Base-by-base conservation (phyloP, 441 rosid genomes). In the Erodium texanum region DNA sequence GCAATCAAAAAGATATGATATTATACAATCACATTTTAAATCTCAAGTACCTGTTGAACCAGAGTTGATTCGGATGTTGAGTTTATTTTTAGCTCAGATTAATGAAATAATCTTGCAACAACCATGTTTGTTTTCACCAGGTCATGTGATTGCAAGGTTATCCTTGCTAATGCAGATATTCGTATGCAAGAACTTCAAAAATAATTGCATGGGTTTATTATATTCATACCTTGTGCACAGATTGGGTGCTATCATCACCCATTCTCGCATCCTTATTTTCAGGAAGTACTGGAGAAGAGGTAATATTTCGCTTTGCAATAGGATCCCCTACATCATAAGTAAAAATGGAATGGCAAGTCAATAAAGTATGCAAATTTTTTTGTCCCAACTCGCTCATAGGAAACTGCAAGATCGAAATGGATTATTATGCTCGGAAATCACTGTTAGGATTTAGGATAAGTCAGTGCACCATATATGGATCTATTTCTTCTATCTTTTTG, bases 251-350 rank as follows among this genome's bases (percentile, higher is more conserved):
- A 71, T 82, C 68, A 71, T 78, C 64, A 20, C 72, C 76, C 24
- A 65, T 66, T 54, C 76, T 73, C 24, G 73, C 59, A 75, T 73
- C 82, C 68, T 74, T 81, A 74, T 64, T 79, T 59, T 80, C 81
- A 76, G 75, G 68, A 78, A 19, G 74, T 76, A 16, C 71, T 64
- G 76, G 71, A 18, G 84, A 83, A 68, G 89, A 81, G 69, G 73
- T 73, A 62, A 69, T 61, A 71, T 78, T 77, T 66, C 82, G 81
- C 73, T 87, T 87, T 36, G 86, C 86, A 70, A 87, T 82, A 63
- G 96, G 93, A 73, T 92, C 97, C 64, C 82, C 94, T 92, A 72
- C 68, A 75, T 68, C 70, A 71, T 10, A 63, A 43, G 43, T n/a
- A 65, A 70, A 43, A 14, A 16, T 9, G 19, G 61, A 75, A 24